Evolutionary conservation across 441 rosid species (phyloP).

Genomic region (Raphanus hybrid): DNA sequence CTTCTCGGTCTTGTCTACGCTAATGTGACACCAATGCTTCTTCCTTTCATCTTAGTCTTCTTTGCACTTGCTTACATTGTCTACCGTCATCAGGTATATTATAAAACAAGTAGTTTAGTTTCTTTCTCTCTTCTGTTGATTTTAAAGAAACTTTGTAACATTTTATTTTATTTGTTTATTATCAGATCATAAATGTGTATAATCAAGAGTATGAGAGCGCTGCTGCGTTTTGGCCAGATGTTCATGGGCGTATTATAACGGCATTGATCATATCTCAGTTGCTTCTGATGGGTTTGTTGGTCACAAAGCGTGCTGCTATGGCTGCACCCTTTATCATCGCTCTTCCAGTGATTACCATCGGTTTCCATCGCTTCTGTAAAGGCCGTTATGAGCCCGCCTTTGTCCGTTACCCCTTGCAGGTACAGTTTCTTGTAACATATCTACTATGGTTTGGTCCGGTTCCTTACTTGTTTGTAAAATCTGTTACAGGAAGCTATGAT

Average conservation of each 20-base stretch:
- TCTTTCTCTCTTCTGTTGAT: neutral
- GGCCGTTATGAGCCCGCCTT: conserved; percentile 8
- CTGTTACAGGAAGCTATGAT: conserved; percentile 84
- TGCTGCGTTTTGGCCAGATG: conserved; percentile 14
- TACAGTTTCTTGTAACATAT: conserved; percentile 3
- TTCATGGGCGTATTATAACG: conserved; percentile 4
- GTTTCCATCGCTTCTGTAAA: conserved; percentile 12
- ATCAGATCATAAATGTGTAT: conserved; percentile 8
- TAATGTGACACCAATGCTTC: conserved; percentile 79
- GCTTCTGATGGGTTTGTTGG: conserved; percentile 9
- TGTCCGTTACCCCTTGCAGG: conserved; percentile 11
- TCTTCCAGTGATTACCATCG: conserved; percentile 6
- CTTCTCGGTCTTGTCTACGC: conserved; percentile 93
- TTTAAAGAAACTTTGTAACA: neutral
- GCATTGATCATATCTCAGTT: conserved; percentile 8
- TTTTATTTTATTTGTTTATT: neutral
- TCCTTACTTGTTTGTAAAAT: no score
- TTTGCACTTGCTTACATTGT: conserved; percentile 81
- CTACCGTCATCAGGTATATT: conserved; percentile 88
- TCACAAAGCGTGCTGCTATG: neutral
- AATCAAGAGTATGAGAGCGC: conserved; percentile 12
- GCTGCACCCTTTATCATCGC: conserved; percentile 8
- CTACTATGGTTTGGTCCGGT: neutral
- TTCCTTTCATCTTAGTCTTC: conserved; percentile 87
- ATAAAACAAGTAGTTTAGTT: neutral